A percentile compares a stretch with the other conserved stretches of the same genome.
phyloP scores from a whole-genome alignment of 345 rosid genomes.

The Isatis tinctoria region DNA sequence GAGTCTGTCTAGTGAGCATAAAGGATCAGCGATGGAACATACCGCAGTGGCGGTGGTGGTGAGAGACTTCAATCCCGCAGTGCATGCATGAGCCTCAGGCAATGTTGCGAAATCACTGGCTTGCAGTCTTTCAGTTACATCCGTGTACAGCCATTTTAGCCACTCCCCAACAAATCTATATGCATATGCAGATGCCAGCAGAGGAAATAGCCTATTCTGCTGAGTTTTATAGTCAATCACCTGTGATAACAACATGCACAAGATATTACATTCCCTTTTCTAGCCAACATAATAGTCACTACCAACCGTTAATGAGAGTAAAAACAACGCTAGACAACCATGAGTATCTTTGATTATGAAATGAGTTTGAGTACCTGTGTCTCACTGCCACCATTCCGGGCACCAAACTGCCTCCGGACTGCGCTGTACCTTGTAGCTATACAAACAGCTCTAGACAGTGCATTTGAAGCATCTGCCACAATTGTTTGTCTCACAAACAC shows the following conservation, averaged over 20 bases:
- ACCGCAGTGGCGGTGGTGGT: conserved; percentile 94
- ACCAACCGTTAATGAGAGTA: background rate
- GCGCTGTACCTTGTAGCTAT: conserved; percentile 97
- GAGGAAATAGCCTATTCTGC: conserved; percentile 92
- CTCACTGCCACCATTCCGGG: conserved; percentile 65
- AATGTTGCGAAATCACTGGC: conserved; percentile 87
- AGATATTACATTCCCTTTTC: conserved; percentile 4
- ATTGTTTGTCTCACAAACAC: conserved; percentile 84
- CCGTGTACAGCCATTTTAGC: conserved; percentile 91
- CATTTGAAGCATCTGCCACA: conserved; percentile 82
- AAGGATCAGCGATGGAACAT: conserved; percentile 31
- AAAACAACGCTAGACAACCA: background rate
- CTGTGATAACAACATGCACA: conserved; percentile 36
- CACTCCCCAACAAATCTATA: conserved; percentile 97
- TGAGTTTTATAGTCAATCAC: conserved; percentile 98
- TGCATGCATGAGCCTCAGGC: conserved; percentile 99
- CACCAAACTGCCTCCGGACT: conserved; percentile 96
- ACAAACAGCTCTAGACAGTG: conserved; percentile 89
- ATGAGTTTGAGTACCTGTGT: conserved; percentile 59
- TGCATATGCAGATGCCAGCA: conserved; percentile 99
- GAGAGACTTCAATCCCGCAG: conserved; percentile 97
- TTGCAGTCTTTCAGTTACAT: conserved; percentile 82
- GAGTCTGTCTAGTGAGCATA: background rate
- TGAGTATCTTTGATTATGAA: background rate
- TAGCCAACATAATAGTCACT: background rate